Conservation (phyloP, 2,329 filamentous ascomycete genomes). For the Pyrenophora graminea region DNA sequence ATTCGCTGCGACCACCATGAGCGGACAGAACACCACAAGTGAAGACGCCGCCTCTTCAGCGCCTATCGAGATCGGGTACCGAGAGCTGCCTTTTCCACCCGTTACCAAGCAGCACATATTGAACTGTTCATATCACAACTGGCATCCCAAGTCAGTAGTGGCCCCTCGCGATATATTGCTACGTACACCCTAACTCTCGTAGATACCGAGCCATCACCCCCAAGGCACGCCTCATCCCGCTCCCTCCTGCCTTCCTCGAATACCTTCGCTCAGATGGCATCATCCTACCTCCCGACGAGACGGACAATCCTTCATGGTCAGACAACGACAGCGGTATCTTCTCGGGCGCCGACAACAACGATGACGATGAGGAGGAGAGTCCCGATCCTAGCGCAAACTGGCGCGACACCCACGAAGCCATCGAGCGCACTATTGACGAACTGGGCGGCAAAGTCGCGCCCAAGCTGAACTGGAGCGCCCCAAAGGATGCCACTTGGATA, state of each 20-base stretch:
- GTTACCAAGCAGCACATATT: slow-evolving; percentile 85
- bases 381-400: slow-evolving; percentile 64
- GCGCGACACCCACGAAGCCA: slow-evolving; percentile 74
- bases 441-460: slow-evolving; percentile 86
- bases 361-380: slow-evolving; percentile 60
- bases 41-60: neutral
- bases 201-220: slow-evolving; percentile 81
- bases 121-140: slow-evolving; percentile 91
- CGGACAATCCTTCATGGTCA: slow-evolving; percentile 49
- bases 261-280: slow-evolving; percentile 95
- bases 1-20: slow-evolving; percentile 29
- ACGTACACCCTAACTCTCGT: neutral
- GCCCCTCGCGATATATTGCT: neutral
- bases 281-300: slow-evolving; percentile 74
- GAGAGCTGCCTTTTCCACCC: slow-evolving; percentile 72
- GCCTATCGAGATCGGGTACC: slow-evolving; percentile 23
- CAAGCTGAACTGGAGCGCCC: slow-evolving; percentile 96
- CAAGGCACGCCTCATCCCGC: slow-evolving; percentile 81
- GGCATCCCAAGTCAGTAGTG: slow-evolving; percentile 71
- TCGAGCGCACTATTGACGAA: slow-evolving; percentile 76
- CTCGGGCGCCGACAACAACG: slow-evolving; percentile 51
- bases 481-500: slow-evolving; percentile 96
- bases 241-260: slow-evolving; percentile 74
- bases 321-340: slow-evolving; percentile 59
- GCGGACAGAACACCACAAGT: slow-evolving; percentile 2